Percentiles rank a stretch among this genome's conserved stretches.
Conservation (phyloP, 177 flowering plant genomes). For the Vitis hybrid region DNA sequence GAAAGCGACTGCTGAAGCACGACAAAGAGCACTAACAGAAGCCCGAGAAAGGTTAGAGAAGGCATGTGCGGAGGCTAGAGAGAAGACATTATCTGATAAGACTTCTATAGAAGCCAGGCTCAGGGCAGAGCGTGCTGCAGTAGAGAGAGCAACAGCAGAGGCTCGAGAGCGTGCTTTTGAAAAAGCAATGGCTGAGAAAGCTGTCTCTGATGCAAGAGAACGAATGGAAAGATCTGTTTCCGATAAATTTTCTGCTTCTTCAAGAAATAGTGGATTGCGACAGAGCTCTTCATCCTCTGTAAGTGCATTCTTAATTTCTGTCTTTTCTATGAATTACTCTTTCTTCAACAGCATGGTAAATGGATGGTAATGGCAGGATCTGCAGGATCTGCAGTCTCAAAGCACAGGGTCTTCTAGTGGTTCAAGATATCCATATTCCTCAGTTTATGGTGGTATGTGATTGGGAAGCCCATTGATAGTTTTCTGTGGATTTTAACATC, state of each 20-base stretch:
- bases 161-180: constrained; percentile 54
- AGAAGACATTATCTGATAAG: constrained; percentile 50
- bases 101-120: constrained; percentile 42
- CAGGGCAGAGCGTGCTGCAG: constrained; percentile 78
- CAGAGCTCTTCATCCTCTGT: constrained; percentile 36
- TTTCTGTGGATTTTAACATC: background rate
- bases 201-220: constrained; percentile 44
- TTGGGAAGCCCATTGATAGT: background rate
- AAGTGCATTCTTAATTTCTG: constrained; percentile 13
- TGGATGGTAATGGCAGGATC: constrained; percentile 28
- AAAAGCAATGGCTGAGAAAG: constrained; percentile 49
- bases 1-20: constrained; percentile 61
- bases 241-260: constrained; percentile 46
- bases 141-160: constrained; percentile 75
- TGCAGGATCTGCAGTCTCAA: constrained; percentile 35
- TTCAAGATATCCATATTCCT: constrained; percentile 30
- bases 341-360: background rate
- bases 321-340: background rate
- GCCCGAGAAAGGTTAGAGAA: constrained; percentile 66
- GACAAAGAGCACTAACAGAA: constrained; percentile 55
- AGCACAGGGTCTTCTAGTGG: constrained; percentile 28
- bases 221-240: constrained; percentile 48
- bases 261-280: constrained; percentile 42
- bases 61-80: constrained; percentile 57
- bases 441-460: constrained; percentile 28